These are phyloP conservation scores for Limtongia smithiae DNA, from an alignment of 805 yeast genomes.

Conservation along the genomic window DNA sequence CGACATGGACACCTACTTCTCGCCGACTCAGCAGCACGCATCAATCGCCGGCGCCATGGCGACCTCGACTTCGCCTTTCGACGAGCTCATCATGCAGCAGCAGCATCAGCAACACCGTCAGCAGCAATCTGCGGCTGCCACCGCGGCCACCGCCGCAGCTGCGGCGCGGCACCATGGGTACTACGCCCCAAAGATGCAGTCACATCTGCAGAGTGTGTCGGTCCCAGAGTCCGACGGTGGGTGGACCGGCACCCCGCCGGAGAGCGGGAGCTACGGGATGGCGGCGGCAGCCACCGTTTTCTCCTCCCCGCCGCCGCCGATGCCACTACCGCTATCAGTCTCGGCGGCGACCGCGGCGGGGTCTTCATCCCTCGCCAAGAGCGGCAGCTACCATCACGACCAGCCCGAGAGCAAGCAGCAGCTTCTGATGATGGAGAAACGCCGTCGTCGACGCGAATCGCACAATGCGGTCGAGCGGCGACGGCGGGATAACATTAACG, in stretches of 20 bases:
- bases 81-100: slow-evolving; percentile 30
- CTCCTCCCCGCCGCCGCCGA: slow-evolving; percentile 21
- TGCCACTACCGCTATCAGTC: not conserved
- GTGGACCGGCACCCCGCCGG: slow-evolving; percentile 14
- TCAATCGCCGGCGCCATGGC: slow-evolving; percentile 32
- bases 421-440: slow-evolving; percentile 35
- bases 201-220: slow-evolving; percentile 20
- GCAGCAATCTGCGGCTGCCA: slow-evolving; percentile 12
- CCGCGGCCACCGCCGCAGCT: slow-evolving; percentile 6
- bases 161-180: slow-evolving; percentile 25
- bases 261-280: slow-evolving; percentile 20
- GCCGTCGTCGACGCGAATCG: slow-evolving; percentile 75
- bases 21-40: slow-evolving; percentile 18
- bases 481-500: slow-evolving; percentile 85
- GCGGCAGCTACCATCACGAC: not conserved
- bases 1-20: slow-evolving; percentile 20
- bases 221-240: slow-evolving; percentile 22
- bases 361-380: not conserved
- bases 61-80: slow-evolving; percentile 34
- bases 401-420: slow-evolving; percentile 24
- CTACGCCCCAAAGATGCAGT: slow-evolving; percentile 23
- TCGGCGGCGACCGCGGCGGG: not conserved
- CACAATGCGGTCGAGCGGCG: slow-evolving; percentile 94
- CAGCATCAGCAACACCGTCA: slow-evolving; percentile 12
- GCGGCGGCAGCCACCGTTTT: not conserved